A percentile compares a stretch with the other conserved stretches of the same genome.
Evolutionary conservation across 1,284 basidiomycete species (phyloP).

Genomic region (Puccinia horiana): DNA sequence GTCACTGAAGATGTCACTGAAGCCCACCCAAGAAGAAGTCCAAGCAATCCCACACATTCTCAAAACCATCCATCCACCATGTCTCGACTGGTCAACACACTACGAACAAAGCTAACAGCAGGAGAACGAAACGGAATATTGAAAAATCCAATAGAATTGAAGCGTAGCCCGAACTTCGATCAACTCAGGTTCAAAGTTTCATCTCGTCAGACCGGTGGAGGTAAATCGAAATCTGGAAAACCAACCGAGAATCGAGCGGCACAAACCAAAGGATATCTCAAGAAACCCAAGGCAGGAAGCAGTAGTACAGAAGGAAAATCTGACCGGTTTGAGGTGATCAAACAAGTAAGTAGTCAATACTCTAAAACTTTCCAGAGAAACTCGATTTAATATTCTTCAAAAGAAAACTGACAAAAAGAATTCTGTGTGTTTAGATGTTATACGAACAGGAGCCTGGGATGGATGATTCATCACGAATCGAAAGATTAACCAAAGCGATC

Average conservation of each 20-base stretch:
- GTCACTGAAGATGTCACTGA: neutral
- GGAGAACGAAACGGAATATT: too few relatives aligned
- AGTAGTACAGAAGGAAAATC: slow-evolving; percentile 13
- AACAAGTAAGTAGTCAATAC: slow-evolving; percentile 18
- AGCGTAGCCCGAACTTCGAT: neutral
- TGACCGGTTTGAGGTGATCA: slow-evolving; percentile 34
- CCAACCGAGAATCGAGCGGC: slow-evolving; percentile 38
- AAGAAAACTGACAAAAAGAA: neutral
- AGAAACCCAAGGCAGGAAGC: slow-evolving; percentile 16
- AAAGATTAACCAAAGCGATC: neutral
- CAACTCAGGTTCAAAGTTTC: slow-evolving; percentile 32
- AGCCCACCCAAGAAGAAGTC: neutral
- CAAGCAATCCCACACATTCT: neutral
- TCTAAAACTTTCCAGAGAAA: neutral
- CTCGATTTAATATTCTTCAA: too few relatives aligned
- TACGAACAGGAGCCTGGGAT: slow-evolving; percentile 20
- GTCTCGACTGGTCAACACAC: neutral
- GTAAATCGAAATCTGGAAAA: slow-evolving; percentile 30
- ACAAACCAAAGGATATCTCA: slow-evolving; percentile 48
- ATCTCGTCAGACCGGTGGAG: slow-evolving; percentile 27
- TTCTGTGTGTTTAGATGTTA: slow-evolving; percentile 22
- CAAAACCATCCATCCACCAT: neutral
- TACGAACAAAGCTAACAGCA: neutral
- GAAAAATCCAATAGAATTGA: neutral
- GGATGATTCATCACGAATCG: neutral